Evolutionary conservation across 495 filamentous ascomycete genomes (phyloP).

Genomic region (Podospora tetraspora): DNA sequence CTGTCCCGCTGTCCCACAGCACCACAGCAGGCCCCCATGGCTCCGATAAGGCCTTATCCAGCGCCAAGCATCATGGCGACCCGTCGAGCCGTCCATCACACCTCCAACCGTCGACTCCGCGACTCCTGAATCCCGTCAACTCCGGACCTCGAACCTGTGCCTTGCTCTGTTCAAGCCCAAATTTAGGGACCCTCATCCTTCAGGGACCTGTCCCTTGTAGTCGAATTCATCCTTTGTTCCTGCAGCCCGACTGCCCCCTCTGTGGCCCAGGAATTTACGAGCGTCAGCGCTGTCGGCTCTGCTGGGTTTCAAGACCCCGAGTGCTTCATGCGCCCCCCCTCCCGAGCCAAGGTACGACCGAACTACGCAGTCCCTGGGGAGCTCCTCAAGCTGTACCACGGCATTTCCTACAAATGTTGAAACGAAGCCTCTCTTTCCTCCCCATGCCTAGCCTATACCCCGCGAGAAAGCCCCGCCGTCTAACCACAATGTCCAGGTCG

Average conservation of each 20-base stretch:
- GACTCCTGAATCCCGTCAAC: neutral
- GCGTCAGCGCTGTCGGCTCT: constrained; percentile 4
- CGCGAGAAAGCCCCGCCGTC: constrained; percentile 1
- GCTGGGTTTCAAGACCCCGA: constrained; percentile 19
- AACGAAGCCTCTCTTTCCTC: neutral
- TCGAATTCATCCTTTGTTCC: neutral
- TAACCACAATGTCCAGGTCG: constrained; percentile 23
- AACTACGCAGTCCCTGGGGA: neutral
- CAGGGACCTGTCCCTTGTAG: neutral
- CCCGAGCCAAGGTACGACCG: neutral
- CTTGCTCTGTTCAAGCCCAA: neutral
- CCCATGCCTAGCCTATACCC: neutral
- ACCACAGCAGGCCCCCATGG: neutral
- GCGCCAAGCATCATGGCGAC: neutral
- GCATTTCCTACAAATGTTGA: neutral
- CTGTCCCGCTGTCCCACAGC: neutral
- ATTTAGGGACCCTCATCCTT: neutral
- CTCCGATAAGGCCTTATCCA: neutral
- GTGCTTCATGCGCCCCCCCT: constrained; percentile 19
- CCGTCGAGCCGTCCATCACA: neutral
- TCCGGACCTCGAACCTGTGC: neutral
- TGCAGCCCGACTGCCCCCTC: neutral
- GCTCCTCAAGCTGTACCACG: neutral
- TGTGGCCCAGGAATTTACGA: neutral
- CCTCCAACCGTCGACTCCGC: neutral